Evolutionary conservation across 2,329 filamentous ascomycete genomes (phyloP).

Genomic region (Arthroderma uncinatum): DNA sequence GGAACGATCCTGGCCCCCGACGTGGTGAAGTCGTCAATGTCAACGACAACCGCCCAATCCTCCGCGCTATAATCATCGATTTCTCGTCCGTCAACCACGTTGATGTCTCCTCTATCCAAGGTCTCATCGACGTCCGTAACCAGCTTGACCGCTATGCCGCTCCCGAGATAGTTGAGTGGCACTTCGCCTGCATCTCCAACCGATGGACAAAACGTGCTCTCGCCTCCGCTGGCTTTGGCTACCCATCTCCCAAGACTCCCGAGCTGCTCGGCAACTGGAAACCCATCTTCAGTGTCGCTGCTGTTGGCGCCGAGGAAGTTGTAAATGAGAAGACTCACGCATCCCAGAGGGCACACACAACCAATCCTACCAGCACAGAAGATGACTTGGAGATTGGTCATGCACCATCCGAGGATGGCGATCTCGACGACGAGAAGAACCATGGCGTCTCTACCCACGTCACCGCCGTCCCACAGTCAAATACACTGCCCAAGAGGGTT

Average conservation of each 20-base stretch:
- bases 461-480: not conserved
- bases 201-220: constrained; percentile 49
- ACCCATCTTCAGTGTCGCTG: constrained; percentile 13
- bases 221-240: constrained; percentile 45
- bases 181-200: constrained; percentile 43
- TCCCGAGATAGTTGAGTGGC: constrained; percentile 29
- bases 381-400: constrained; percentile 2
- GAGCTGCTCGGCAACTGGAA: constrained; percentile 12
- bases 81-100: constrained; percentile 46
- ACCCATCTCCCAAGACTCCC: constrained; percentile 17
- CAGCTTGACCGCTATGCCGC: constrained; percentile 43
- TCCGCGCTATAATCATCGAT: constrained; percentile 47
- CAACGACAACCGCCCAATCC: constrained; percentile 32
- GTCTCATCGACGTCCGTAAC: constrained; percentile 44
- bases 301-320: constrained; percentile 2
- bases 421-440: constrained; percentile 1
- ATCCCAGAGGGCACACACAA: not conserved
- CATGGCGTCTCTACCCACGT: not conserved
- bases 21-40: constrained; percentile 8
- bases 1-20: constrained; percentile 43
- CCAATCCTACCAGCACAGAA: not conserved
- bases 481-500: constrained; percentile 5
- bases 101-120: constrained; percentile 46
- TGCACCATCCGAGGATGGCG: not conserved
- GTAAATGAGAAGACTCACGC: constrained; percentile 1